These are phyloP conservation scores for Fusarium sororula DNA, from an alignment of 2,329 filamentous ascomycete genomes.

Conservation along the genomic window DNA sequence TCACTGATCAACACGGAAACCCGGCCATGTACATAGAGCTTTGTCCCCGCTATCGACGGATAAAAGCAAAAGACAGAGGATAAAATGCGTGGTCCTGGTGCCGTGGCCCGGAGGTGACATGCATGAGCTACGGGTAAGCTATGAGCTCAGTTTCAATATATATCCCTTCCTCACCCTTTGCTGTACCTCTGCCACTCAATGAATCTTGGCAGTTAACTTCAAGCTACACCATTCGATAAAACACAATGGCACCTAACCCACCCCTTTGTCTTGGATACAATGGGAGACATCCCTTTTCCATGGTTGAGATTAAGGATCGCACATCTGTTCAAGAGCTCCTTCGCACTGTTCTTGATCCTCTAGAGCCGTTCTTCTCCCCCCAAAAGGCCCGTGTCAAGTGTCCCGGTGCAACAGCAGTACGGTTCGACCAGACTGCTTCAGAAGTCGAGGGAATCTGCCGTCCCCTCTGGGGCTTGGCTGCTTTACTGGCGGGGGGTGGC, in stretches of 20 bases:
- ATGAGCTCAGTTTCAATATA: neutral
- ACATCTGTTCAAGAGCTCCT: slow-evolving; percentile 69
- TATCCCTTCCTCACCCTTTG: neutral
- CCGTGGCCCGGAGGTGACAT: neutral
- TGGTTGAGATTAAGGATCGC: slow-evolving; percentile 60
- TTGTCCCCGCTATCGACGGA: slow-evolving; percentile 16
- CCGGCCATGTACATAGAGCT: slow-evolving; percentile 7
- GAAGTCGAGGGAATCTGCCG: slow-evolving; percentile 81
- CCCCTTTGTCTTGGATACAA: slow-evolving; percentile 58
- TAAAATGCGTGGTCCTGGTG: slow-evolving; percentile 21
- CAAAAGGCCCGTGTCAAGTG: slow-evolving; percentile 71
- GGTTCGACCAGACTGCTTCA: slow-evolving; percentile 80
- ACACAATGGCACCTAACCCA: slow-evolving; percentile 32
- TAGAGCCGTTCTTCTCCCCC: slow-evolving; percentile 77
- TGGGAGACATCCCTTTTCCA: slow-evolving; percentile 64
- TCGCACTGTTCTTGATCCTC: slow-evolving; percentile 72
- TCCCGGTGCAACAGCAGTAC: slow-evolving; percentile 74
- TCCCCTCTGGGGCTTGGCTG: slow-evolving; percentile 79
- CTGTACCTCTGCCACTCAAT: neutral
- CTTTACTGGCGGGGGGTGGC: slow-evolving; percentile 74
- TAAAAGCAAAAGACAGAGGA: neutral
- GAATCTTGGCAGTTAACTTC: neutral
- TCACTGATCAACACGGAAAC: slow-evolving; percentile 24
- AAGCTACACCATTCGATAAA: neutral
- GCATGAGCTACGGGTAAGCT: neutral